phyloP scores from a whole-genome alignment of 331 rosid genomes.

The Ulmus americana region DNA sequence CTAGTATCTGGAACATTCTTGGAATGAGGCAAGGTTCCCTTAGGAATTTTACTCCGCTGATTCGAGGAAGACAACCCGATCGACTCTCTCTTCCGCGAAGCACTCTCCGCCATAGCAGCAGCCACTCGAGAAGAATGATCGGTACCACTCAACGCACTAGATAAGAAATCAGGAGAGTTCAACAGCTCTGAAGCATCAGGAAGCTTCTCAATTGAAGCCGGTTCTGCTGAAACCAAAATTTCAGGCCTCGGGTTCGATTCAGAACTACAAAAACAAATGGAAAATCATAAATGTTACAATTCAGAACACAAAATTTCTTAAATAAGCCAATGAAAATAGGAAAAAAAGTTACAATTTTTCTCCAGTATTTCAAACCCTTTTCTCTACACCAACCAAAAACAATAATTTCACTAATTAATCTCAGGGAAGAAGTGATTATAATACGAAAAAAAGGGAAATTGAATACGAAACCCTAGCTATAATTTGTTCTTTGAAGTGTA shows the following conservation, averaged over 20 bases:
- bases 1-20: slow-evolving; percentile 68
- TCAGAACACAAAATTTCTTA: not conserved
- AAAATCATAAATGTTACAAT: not conserved
- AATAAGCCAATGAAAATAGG: not conserved
- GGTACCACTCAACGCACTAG: slow-evolving; percentile 34
- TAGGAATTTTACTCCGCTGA: slow-evolving; percentile 63
- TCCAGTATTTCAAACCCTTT: not conserved
- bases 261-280: slow-evolving; percentile 18
- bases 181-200: slow-evolving; percentile 91
- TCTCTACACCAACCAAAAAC: not conserved
- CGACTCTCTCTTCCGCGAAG: slow-evolving; percentile 72
- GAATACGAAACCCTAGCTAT: not conserved
- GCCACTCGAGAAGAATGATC: slow-evolving; percentile 74
- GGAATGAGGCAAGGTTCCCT: slow-evolving; percentile 57
- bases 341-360: not conserved
- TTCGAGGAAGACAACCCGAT: slow-evolving; percentile 38
- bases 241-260: slow-evolving; percentile 31
- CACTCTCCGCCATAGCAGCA: slow-evolving; percentile 70
- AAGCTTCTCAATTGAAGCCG: slow-evolving; percentile 46
- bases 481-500: not conserved
- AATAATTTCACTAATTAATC: not conserved
- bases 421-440: not conserved
- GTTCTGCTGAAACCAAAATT: slow-evolving; percentile 27
- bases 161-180: slow-evolving; percentile 47
- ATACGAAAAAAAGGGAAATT: not conserved